Percentiles rank a stretch among this genome's conserved stretches.
These are phyloP conservation scores for Microbotryum lychnidis-dioicae DNA, from an alignment of 1,284 basidiomycete species.

Conservation along the genomic window DNA sequence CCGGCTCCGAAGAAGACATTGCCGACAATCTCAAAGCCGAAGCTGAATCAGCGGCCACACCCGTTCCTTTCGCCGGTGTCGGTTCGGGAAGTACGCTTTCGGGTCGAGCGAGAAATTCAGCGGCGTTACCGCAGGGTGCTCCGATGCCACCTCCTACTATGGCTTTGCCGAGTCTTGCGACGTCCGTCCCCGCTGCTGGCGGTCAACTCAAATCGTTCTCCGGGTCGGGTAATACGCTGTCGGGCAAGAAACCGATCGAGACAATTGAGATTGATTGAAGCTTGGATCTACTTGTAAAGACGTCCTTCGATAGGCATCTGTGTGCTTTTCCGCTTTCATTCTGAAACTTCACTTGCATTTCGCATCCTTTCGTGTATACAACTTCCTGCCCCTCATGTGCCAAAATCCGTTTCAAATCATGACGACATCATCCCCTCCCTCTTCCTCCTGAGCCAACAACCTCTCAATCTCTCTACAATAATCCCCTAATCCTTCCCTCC, in stretches of 20 bases:
- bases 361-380: background rate
- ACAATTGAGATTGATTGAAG: conserved; percentile 33
- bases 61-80: conserved; percentile 16
- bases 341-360: background rate
- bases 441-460: no score
- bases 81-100: conserved; percentile 9
- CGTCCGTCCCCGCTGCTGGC: background rate
- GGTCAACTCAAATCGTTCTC: conserved; percentile 17
- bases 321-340: background rate
- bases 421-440: no score
- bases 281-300: background rate
- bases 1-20: conserved; percentile 18
- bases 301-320: background rate
- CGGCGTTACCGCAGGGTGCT: background rate
- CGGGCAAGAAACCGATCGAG: conserved; percentile 27
- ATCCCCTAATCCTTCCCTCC: no score
- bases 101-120: background rate
- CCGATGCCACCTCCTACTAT: background rate
- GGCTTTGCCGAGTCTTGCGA: background rate
- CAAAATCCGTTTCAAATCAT: no score
- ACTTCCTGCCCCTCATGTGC: no score
- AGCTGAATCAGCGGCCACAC: background rate
- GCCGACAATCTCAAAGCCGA: conserved; percentile 6
- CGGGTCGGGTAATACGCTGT: conserved; percentile 22
- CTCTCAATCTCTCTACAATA: no score